A percentile compares a stretch with the other conserved stretches of the same genome.
Conservation (phyloP, 73 alveolate genomes). For the Paramecium primaurelia region DNA sequence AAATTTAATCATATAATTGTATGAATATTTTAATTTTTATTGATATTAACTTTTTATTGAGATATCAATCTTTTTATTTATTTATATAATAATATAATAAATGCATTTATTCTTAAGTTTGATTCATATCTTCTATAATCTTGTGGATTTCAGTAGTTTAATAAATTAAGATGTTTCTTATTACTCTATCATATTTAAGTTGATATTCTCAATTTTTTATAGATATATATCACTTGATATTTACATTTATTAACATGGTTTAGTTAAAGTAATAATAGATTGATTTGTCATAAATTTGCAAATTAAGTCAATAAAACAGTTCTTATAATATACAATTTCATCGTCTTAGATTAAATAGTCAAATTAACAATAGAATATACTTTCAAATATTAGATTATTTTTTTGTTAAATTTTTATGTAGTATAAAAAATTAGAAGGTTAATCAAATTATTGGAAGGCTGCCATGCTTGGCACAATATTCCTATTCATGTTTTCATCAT, state of each 20-base stretch:
- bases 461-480: slow-evolving; percentile 3
- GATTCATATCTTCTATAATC: neutral
- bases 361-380: neutral
- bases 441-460: slow-evolving; percentile 16
- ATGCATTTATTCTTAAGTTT: neutral
- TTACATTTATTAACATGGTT: no score
- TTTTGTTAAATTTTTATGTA: neutral
- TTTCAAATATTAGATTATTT: neutral
- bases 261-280: no score
- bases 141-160: neutral
- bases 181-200: neutral
- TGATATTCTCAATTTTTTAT: no score
- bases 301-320: no score
- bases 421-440: neutral
- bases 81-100: no score
- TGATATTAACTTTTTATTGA: neutral
- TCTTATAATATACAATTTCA: no score
- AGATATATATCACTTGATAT: no score
- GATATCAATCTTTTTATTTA: neutral
- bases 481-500: slow-evolving; percentile 55
- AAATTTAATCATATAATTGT: neutral
- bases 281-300: no score
- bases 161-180: neutral
- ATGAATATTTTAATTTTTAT: no score
- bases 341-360: neutral